Evolutionary conservation across 2,329 filamentous ascomycete genomes (phyloP), one percentile per base, ranked within the genome.

Genomic region (Colletotrichum theobromicola): DNA sequence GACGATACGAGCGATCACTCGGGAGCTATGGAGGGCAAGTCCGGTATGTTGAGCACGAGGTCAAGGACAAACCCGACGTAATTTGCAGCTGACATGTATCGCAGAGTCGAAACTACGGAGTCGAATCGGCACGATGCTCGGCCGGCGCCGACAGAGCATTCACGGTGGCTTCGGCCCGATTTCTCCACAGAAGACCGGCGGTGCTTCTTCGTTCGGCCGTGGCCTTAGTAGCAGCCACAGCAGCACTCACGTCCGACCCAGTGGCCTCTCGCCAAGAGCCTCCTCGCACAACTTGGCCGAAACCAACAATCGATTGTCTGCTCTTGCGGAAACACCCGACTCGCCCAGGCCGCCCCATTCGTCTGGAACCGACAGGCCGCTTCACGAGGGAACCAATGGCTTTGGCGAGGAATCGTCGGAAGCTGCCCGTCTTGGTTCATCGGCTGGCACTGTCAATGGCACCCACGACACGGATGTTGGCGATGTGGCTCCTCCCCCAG

Each of bases 101-200:
- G n/a, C 77, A 83, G 90, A 91, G 79, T 90, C 90, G 70, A 91
- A 89, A 78, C 80, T 92, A 55, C 88, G 92, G 61, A 91, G 90
- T 78, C 89, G 92, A 70, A 88, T 95, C 67, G 93, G 93, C 18
- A 94, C 93, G 15, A 93, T 94, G 86, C 88, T 94, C 58, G 89
- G 90, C 32, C 88, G 92, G 26, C 86, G 92, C 74, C 88, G 93
- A 50, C 92, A 94, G 81, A 94, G 92, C 81, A 87, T 94, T 70
- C 87, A 94, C 83, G 88, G 88, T 75, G 86, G 92, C 55, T 93
- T 90, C 80, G 90, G 86, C 72, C 89, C 85, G 81, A 87, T 88
- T 78, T 93, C 88, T 0, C 88, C 90, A 3, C 84, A 86, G 42
- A 93, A 91, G 81, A 86, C 87, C 24, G 78, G 81, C 4, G 81